Evolutionary conservation across 2,329 filamentous ascomycete species (phyloP).

Genomic region (Paecilomyces sp.): DNA sequence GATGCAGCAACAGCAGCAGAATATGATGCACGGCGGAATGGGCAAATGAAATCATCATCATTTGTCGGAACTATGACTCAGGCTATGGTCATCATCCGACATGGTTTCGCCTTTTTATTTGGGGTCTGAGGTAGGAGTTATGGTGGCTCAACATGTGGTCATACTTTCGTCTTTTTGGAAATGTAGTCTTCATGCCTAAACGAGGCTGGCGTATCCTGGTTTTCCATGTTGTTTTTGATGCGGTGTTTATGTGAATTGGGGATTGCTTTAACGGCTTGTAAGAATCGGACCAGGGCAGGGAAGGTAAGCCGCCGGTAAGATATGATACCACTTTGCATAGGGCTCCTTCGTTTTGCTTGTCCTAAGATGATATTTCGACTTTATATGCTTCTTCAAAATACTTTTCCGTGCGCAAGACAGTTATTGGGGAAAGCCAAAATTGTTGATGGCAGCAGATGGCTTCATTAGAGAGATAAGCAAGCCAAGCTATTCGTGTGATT

Average conservation of each 20-base stretch:
- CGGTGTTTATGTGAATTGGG: neutral
- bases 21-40: slow-evolving; percentile 36
- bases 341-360: neutral
- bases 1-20: slow-evolving; percentile 29
- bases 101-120: neutral
- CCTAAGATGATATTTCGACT: neutral
- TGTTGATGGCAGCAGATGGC: neutral
- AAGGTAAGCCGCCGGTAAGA: neutral
- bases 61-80: neutral
- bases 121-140: neutral
- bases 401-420: neutral
- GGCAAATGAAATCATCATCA: slow-evolving; percentile 17
- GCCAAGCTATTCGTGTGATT: neutral
- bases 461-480: neutral
- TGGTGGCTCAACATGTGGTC: neutral
- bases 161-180: neutral
- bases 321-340: slow-evolving; percentile 1
- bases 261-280: neutral
- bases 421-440: neutral
- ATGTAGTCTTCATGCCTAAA: neutral
- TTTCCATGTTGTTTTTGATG: neutral
- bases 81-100: neutral
- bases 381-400: neutral
- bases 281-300: neutral
- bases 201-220: neutral